phyloP scores from a whole-genome alignment of 495 filamentous ascomycete species.

The Podospora sp. region DNA sequence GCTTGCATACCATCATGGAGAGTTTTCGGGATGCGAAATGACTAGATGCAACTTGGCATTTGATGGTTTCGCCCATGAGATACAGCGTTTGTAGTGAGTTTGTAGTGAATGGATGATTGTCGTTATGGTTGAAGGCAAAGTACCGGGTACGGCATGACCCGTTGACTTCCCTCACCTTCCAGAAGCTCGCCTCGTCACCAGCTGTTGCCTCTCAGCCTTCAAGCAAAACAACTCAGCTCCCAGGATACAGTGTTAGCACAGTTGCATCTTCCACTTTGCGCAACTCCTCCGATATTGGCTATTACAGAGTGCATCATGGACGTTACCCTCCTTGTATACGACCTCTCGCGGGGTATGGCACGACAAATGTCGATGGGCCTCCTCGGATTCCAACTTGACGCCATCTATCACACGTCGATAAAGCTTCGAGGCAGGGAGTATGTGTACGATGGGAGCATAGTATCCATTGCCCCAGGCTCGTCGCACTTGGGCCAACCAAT shows the following conservation, averaged over 20 bases:
- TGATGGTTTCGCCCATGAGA: background rate
- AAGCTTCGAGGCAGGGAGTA: constrained; percentile 69
- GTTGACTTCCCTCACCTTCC: constrained; percentile 7
- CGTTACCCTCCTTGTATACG: constrained; percentile 89
- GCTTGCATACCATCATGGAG: background rate
- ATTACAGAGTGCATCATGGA: constrained; percentile 61
- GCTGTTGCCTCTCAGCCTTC: constrained; percentile 11
- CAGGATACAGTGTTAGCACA: background rate
- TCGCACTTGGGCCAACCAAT: constrained; percentile 87
- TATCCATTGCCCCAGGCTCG: constrained; percentile 73
- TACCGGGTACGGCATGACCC: background rate
- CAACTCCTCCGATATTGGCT: background rate
- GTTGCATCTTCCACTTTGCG: background rate
- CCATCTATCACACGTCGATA: constrained; percentile 89
- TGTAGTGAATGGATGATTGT: background rate
- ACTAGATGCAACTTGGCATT: background rate
- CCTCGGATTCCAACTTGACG: constrained; percentile 78
- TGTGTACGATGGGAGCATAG: constrained; percentile 68
- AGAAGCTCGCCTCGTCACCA: constrained; percentile 23
- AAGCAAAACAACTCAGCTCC: constrained; percentile 5
- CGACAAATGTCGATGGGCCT: constrained; percentile 50
- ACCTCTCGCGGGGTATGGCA: constrained; percentile 75
- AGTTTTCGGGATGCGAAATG: background rate
- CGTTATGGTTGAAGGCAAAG: background rate
- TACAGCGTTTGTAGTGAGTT: background rate